Base-by-base conservation (phyloP, 2,329 filamentous ascomycete species). In the Aureobasidium subglaciale region DNA sequence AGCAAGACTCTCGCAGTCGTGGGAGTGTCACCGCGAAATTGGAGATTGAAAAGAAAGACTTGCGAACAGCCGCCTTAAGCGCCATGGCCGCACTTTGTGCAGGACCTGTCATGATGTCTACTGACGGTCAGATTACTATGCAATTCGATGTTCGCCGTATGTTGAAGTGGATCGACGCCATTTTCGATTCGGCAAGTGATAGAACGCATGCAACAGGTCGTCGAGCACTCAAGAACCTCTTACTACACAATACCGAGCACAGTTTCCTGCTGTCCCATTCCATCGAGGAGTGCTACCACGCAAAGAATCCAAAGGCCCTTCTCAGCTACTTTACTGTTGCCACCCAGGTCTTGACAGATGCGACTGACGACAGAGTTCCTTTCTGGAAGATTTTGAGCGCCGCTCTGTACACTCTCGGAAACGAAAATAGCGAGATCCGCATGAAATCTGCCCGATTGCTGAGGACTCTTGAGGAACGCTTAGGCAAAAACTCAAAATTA, bases 241-340 rank as follows among this genome's bases (percentile, higher is more conserved):
- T 99, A 55, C 75, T 90, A 11, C 87, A 96, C 71, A 99, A 99
- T 65, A 86, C 87, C 60, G 89, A 95, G 56, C 87, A 92, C 60
- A 81, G 87, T 0, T 90, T 90, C 61, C 75, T 99, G 35, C 77
- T 97, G 56, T 90, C 96, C 64, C 86, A 93, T 68, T 95, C 91
- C 38, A 91, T 99, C 58, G 83, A 90, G 45, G 86, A 89, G 71
- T 99, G 93, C 73, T 99, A 97, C 69, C 74, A 88, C 20, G 84
- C 89, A 1, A 87, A 91, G 59, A 80, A 81, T 1, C 78, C 87
- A 1, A 96, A 95, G 68, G 86, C 93, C 0, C 78, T 96, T 5
- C 90, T 95, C 64, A 96, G 91, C 73, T 99, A 97, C 71, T 97
- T 99, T 64, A 85, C 89, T 38, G 92, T 97, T 0, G 87, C 95